A percentile compares a stretch with the other conserved stretches of the same genome.
Evolutionary conservation across 2,329 filamentous ascomycete genomes (phyloP).

Genomic region (Hypomyces rosellus): DNA sequence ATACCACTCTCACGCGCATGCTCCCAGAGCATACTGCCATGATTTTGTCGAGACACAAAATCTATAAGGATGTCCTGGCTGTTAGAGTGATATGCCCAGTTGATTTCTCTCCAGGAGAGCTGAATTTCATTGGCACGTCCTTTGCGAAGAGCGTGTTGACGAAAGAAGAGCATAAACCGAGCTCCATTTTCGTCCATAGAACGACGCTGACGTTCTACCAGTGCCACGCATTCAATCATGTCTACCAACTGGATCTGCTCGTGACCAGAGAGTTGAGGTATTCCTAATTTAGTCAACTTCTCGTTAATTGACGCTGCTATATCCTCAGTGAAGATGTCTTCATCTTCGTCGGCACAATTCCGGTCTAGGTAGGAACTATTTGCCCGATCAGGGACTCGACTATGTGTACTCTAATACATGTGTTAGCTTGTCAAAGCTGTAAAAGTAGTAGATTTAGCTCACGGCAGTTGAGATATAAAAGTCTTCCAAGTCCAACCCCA

Average conservation of each 20-base stretch:
- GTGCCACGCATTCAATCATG: constrained; percentile 76
- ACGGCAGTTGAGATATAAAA: constrained; percentile 39
- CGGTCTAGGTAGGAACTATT: neutral
- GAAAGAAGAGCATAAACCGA: constrained; percentile 81
- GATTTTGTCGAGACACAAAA: constrained; percentile 72
- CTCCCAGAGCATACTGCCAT: constrained; percentile 75
- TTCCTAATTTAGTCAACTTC: constrained; percentile 64
- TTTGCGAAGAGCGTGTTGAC: constrained; percentile 69
- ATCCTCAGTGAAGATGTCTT: constrained; percentile 61
- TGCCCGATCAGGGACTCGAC: neutral
- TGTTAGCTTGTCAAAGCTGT: neutral
- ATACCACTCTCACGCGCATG: constrained; percentile 80
- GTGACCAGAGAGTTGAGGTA: constrained; percentile 74
- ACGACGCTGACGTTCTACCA: constrained; percentile 78
- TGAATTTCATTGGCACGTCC: constrained; percentile 57
- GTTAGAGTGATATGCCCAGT: constrained; percentile 76
- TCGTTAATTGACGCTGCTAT: constrained; percentile 67
- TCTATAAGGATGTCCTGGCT: constrained; percentile 88
- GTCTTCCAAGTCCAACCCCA: constrained; percentile 59
- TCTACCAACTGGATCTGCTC: constrained; percentile 83
- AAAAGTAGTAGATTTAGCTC: neutral
- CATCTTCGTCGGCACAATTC: neutral
- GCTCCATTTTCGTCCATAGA: constrained; percentile 89
- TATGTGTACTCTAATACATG: neutral
- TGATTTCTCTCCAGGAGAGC: constrained; percentile 73